A percentile compares a stretch with the other conserved stretches of the same genome.
phyloP scores from a whole-genome alignment of 2,329 filamentous ascomycete species.

The Orbilia oligospora region DNA sequence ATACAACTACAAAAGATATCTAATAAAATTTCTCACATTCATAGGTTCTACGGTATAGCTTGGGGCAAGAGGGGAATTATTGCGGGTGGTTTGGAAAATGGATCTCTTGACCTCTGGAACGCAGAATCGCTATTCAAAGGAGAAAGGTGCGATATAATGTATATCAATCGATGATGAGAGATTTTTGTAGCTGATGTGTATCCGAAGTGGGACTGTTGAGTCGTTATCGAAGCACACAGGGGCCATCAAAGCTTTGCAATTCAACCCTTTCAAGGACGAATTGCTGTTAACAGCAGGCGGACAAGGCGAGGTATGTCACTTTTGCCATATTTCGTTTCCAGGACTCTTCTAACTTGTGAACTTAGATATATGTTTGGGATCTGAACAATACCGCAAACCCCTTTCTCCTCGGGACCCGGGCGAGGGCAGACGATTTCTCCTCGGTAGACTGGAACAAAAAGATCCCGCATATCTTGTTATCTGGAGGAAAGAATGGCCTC shows the following conservation, averaged over 20 bases:
- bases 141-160: constrained; percentile 68
- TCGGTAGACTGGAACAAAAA: constrained; percentile 99
- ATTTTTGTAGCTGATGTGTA: constrained; percentile 62
- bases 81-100: constrained; percentile 94
- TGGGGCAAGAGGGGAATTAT: constrained; percentile 94
- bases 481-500: constrained; percentile 91
- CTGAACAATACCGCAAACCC: constrained; percentile 89
- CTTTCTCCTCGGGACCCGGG: constrained; percentile 87
- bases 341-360: constrained; percentile 19
- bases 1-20: too few relatives aligned
- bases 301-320: constrained; percentile 87
- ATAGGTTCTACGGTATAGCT: constrained; percentile 94
- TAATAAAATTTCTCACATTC: constrained; percentile 34
- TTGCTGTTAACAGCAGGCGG: constrained; percentile 92
- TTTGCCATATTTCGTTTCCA: constrained; percentile 1
- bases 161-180: not conserved
- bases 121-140: constrained; percentile 77
- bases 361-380: constrained; percentile 89
- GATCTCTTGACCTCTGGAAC: constrained; percentile 93
- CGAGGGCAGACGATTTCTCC: constrained; percentile 86
- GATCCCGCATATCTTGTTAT: constrained; percentile 94
- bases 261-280: constrained; percentile 92
- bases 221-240: constrained; percentile 89
- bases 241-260: constrained; percentile 93
- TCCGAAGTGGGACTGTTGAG: constrained; percentile 35